A percentile compares a stretch with the other conserved stretches of the same genome.
These are phyloP conservation scores for Linum trigynum DNA, from an alignment of 345 rosid species.

Conservation along the genomic window DNA sequence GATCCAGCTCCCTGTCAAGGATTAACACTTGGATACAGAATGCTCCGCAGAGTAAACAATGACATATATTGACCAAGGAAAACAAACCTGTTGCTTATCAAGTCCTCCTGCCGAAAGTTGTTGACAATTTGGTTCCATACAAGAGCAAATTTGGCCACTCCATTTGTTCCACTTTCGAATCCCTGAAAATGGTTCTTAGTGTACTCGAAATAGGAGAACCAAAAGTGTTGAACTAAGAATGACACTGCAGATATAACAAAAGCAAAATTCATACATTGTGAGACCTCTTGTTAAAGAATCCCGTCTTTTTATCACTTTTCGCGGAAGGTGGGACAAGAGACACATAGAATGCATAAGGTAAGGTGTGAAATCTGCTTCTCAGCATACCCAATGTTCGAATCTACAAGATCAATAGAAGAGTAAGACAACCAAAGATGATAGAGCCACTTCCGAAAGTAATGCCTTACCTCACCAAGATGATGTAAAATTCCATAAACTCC, in stretches of 20 bases:
- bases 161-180: conserved; percentile 35
- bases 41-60: conserved; percentile 3
- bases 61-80: conserved; percentile 2
- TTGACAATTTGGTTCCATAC: conserved; percentile 88
- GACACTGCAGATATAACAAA: conserved; percentile 5
- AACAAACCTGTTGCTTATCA: conserved; percentile 74
- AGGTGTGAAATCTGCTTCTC: conserved; percentile 79
- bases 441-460: conserved; percentile 10
- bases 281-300: conserved; percentile 35
- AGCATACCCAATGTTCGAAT: conserved; percentile 94
- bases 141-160: conserved; percentile 66
- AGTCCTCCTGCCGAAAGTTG: conserved; percentile 71
- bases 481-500: conserved; percentile 92
- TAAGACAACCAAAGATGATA: conserved; percentile 16
- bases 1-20: conserved; percentile 67
- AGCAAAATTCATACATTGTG: conserved; percentile 40
- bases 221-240: not conserved
- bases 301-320: conserved; percentile 36
- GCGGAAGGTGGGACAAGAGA: conserved; percentile 51
- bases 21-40: conserved; percentile 8
- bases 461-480: conserved; percentile 94
- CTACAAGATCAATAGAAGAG: conserved; percentile 30
- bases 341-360: conserved; percentile 75
- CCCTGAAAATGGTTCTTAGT: conserved; percentile 29
- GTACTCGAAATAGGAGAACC: not conserved